Base-by-base conservation (phyloP, 1,284 basidiomycete species). In the Malassezia brasiliensis region DNA sequence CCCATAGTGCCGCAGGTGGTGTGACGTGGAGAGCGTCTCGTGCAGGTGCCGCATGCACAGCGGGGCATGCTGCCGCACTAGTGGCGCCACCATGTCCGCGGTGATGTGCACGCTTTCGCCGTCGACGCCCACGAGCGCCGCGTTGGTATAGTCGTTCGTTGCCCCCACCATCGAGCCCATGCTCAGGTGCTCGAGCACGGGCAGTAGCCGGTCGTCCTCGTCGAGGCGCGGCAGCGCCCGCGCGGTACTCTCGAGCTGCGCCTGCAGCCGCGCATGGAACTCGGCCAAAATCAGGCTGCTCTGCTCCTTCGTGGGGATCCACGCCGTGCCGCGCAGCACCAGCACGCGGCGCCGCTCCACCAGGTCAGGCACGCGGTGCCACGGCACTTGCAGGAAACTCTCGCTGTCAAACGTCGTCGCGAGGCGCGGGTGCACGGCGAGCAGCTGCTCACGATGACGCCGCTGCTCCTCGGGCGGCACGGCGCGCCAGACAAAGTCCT, bases 31-130 rank as follows among this genome's bases (percentile, higher is more conserved):
- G 60, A 96, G 77, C 52, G 79, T 83, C 53, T 86, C 83, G 72
- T 96, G 90, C 51, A 96, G 78, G 67, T 86, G 85, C 51, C 88
- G 84, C 91, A 96, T 96, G 76, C 94, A 99, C 63, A 90, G 79
- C 1, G 94, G 94, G 80, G 90, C 96, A 74, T 96, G 90, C 73
- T 86, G 85, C 66, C 79, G 80, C 1, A 91, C 84, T 30, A 98
- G 78, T 22, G 85, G 85, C 68, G 96, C 88, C 2, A 99, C 80
- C 90, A 94, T 93, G 51, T 91, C 89, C 1, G 91, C 91, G 42
- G 83, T 90, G 63, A 98, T 82, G 47, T 81, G 81, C 50, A 83
- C 82, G 22, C 39, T 59, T 5, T 34, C 41, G 0, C 81, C 81
- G 34, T 80, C 79, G n/a, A 64, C 64, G 17, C 61, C 60, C 47